These are phyloP conservation scores for Claviceps pusilla DNA, from an alignment of 2,329 filamentous ascomycete species.

Conservation along the genomic window DNA sequence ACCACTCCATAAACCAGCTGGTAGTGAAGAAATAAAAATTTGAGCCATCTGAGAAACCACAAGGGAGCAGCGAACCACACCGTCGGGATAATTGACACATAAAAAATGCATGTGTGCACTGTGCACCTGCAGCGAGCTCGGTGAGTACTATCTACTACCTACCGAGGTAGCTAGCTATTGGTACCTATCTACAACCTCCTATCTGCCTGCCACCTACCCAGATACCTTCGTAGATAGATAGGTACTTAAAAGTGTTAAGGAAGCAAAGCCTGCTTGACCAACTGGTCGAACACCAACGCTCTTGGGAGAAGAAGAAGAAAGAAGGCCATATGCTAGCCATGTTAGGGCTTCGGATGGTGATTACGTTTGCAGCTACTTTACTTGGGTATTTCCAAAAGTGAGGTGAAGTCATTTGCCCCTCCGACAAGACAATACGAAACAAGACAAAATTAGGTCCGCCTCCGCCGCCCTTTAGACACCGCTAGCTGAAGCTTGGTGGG, in stretches of 20 bases:
- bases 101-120: background rate
- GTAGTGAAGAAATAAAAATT: background rate
- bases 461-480: background rate
- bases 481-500: background rate
- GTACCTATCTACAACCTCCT: no score
- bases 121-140: no score
- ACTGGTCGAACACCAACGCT: background rate
- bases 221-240: background rate
- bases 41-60: background rate
- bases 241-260: background rate
- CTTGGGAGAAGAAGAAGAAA: background rate
- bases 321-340: background rate
- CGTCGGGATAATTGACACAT: background rate
- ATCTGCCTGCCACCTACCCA: no score
- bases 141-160: no score
- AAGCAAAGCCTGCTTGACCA: background rate
- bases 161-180: no score
- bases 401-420: background rate
- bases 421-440: background rate
- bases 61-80: background rate
- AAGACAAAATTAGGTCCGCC: background rate
- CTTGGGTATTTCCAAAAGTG: no score
- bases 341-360: background rate
- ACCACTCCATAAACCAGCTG: background rate
- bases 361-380: no score